Base-by-base conservation (phyloP, 2,329 filamentous ascomycete genomes). In the Colletotrichum musicola region DNA sequence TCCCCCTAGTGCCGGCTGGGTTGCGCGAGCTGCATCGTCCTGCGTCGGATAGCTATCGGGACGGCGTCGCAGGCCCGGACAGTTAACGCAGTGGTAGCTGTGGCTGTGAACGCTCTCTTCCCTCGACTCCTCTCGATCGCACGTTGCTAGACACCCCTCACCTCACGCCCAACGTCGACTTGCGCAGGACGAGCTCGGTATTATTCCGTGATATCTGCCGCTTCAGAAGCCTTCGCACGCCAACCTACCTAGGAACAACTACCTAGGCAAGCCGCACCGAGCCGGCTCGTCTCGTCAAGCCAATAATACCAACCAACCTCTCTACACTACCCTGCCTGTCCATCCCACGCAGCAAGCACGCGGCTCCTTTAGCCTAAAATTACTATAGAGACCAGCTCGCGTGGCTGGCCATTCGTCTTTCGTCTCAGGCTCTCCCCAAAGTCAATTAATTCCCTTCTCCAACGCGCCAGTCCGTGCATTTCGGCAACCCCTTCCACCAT, bases 341-440 rank as follows among this genome's bases (percentile, higher is more conserved):
- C 30, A 58, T 63, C 44, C 55, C 54, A 47, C n/a, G 42, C 27
- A 57, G 53, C 40, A 54, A 14, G 30, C 30, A 35, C 49, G 55
- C 62, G 62, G 62, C 55, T 64, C 62, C 35, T 30, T 68, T 64
- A 68, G 64, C 35, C 64, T 68, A 68, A 68, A 58, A 50, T 59
- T 54, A 16, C 14, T 25, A 25, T 22, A 25, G 22, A 20, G 6
- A n/a, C 2, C 44, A 10, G 53, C 16, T 18, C 51, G 51, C 51
- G 16, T n/a, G 30, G 9, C 14, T 44, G 54, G 53, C 27, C 60
- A 40, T 14, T 54, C 40, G 35, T 13, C 14, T 18, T 4, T 50
- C 16, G 44, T 38, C 50, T 35, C 14, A 44, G 35, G n/a, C 40
- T 42, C 40, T 42, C 22, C 22, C 12, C 14, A 59, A 42, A 56